These are phyloP conservation scores for Rhypophila decipiens DNA, from an alignment of 495 filamentous ascomycete genomes.

Conservation along the genomic window DNA sequence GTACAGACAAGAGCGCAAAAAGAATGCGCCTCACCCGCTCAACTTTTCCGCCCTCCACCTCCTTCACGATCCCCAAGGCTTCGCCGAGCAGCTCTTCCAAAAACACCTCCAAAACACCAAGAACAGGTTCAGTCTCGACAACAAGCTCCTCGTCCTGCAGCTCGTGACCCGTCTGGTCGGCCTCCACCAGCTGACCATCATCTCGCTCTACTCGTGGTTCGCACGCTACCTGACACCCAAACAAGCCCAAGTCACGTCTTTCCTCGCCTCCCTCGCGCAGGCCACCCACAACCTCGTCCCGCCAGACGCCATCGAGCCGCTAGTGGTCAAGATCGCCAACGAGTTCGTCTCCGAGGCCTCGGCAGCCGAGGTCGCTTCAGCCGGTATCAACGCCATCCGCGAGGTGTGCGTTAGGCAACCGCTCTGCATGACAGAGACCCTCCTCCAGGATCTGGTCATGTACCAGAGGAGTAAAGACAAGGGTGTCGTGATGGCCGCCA, in stretches of 20 bases:
- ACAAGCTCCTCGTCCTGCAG: constrained; percentile 80
- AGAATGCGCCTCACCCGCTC: constrained; percentile 74
- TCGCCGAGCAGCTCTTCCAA: constrained; percentile 82
- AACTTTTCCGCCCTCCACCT: constrained; percentile 97
- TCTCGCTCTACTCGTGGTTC: constrained; percentile 66
- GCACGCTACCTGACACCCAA: constrained; percentile 86
- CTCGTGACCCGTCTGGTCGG: constrained; percentile 86
- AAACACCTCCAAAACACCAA: constrained; percentile 86
- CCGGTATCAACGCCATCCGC: constrained; percentile 89
- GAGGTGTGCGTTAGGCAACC: constrained; percentile 91
- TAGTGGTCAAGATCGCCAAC: constrained; percentile 93
- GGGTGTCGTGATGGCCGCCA: constrained; percentile 93
- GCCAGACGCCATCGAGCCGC: constrained; percentile 85
- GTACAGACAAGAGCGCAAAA: constrained; percentile 72
- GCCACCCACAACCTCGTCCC: constrained; percentile 86
- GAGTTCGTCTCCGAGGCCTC: constrained; percentile 96
- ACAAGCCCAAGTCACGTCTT: constrained; percentile 88
- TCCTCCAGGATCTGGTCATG: constrained; percentile 93
- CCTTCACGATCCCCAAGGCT: constrained; percentile 90
- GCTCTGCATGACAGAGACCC: constrained; percentile 87
- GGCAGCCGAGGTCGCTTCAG: constrained; percentile 82
- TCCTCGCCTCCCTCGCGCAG: constrained; percentile 88
- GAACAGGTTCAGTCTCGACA: constrained; percentile 82
- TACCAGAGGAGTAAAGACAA: constrained; percentile 98
- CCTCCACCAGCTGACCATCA: constrained; percentile 70